Conservation (phyloP, 345 rosid genomes). For the Camelina neglecta region DNA sequence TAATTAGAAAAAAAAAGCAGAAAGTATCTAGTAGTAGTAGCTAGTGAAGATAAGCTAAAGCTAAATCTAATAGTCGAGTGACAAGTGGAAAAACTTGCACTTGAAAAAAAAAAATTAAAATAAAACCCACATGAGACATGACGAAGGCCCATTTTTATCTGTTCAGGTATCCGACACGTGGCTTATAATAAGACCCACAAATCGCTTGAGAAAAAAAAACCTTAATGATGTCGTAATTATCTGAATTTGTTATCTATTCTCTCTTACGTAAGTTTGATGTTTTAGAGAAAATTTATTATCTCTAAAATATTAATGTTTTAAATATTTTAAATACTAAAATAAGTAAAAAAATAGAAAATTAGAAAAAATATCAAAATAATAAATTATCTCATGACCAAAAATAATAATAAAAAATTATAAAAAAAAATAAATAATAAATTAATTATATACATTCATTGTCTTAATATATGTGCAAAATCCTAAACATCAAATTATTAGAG, state of each 20-base stretch:
- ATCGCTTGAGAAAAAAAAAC: not conserved
- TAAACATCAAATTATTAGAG: too few relatives aligned
- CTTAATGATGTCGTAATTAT: slow-evolving; percentile 26
- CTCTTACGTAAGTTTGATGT: too few relatives aligned
- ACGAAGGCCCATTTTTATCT: slow-evolving; percentile 17
- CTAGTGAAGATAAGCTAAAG: slow-evolving; percentile 30
- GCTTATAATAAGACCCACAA: not conserved
- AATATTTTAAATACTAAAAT: too few relatives aligned
- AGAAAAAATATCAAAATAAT: too few relatives aligned
- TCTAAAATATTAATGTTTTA: too few relatives aligned
- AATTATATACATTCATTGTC: too few relatives aligned
- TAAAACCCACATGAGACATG: slow-evolving; percentile 22
- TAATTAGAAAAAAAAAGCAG: not conserved
- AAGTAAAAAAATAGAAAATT: too few relatives aligned
- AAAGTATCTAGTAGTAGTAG: slow-evolving; percentile 23
- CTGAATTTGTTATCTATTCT: not conserved
- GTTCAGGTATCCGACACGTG: slow-evolving; percentile 32
- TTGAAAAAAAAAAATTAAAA: not conserved
- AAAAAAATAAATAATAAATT: too few relatives aligned
- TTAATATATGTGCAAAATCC: too few relatives aligned
- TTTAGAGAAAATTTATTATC: too few relatives aligned
- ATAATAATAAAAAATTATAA: too few relatives aligned
- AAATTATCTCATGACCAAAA: too few relatives aligned
- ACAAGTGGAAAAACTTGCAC: slow-evolving; percentile 34
- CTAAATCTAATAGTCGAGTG: slow-evolving; percentile 18